These are phyloP conservation scores for Hymenoscyphus fraxineus DNA, from an alignment of 2,329 filamentous ascomycete genomes.

Conservation along the genomic window DNA sequence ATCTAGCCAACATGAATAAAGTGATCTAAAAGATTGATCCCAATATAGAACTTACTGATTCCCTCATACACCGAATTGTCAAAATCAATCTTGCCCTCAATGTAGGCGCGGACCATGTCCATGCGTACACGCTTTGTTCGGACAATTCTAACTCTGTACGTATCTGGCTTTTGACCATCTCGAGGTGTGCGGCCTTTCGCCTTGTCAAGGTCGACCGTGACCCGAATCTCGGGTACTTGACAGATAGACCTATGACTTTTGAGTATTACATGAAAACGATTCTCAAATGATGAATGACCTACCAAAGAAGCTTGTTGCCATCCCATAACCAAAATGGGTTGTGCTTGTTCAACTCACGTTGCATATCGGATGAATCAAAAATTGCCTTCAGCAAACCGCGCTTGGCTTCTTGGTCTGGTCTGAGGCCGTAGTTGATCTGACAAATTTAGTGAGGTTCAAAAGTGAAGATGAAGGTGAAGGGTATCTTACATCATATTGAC, in stretches of 20 bases:
- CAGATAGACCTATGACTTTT: slow-evolving; percentile 34
- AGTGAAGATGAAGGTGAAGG: slow-evolving; percentile 5
- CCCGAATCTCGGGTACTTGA: slow-evolving; percentile 47
- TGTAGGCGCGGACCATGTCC: slow-evolving; percentile 60
- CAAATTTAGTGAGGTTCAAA: slow-evolving; percentile 13
- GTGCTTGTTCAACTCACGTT: slow-evolving; percentile 45
- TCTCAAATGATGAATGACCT: slow-evolving; percentile 30
- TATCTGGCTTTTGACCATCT: slow-evolving; percentile 35
- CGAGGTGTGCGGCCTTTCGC: slow-evolving; percentile 44
- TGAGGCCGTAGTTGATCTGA: slow-evolving; percentile 63
- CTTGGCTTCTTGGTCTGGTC: slow-evolving; percentile 50
- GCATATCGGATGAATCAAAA: slow-evolving; percentile 64
- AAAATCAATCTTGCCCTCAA: slow-evolving; percentile 56
- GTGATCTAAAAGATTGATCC: background rate
- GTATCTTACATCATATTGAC: slow-evolving; percentile 76
- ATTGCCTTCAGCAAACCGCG: slow-evolving; percentile 59
- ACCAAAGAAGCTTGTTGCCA: slow-evolving; percentile 84
- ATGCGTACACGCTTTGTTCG: slow-evolving; percentile 68
- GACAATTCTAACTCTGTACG: slow-evolving; percentile 59
- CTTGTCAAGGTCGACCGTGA: slow-evolving; percentile 69
- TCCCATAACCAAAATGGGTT: slow-evolving; percentile 66
- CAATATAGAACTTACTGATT: slow-evolving; percentile 53
- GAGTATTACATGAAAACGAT: background rate
- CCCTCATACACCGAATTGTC: slow-evolving; percentile 69
- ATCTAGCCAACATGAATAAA: slow-evolving; percentile 39